phyloP scores from a whole-genome alignment of 2,329 filamentous ascomycete species.

The Tolypocladium ovalisporum region DNA sequence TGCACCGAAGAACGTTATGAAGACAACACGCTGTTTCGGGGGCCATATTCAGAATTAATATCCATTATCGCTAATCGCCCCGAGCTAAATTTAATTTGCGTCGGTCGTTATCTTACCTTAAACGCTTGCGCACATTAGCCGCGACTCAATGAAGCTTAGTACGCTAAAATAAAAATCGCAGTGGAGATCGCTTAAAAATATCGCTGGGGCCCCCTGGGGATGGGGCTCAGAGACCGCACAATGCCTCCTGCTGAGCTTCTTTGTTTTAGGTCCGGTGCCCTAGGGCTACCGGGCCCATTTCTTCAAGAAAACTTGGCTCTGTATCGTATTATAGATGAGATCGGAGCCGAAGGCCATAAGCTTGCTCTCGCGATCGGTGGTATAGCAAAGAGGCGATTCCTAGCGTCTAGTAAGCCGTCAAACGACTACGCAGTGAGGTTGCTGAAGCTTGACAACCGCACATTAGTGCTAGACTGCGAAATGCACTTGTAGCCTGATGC shows the following conservation, averaged over 20 bases:
- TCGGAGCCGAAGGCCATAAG: background rate
- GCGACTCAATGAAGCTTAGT: too few species aligned
- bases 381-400: background rate
- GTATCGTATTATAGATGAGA: background rate
- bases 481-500: background rate
- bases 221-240: background rate
- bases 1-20: too few species aligned
- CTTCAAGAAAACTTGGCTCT: background rate
- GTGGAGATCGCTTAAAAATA: too few species aligned
- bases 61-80: too few species aligned
- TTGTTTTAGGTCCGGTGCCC: background rate
- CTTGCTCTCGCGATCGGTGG: constrained; percentile 1
- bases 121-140: too few species aligned
- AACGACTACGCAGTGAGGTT: background rate
- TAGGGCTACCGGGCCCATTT: background rate
- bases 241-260: background rate
- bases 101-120: too few species aligned
- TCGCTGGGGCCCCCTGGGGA: too few species aligned
- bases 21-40: too few species aligned
- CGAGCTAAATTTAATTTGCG: too few species aligned
- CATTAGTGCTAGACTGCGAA: constrained; percentile 1
- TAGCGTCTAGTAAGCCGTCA: background rate
- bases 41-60: too few species aligned
- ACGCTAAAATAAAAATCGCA: background rate
- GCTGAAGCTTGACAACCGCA: background rate